A percentile compares a stretch with the other conserved stretches of the same genome.
Evolutionary conservation across 495 filamentous ascomycete species (phyloP).

Genomic region (Staphylotrichum tortipilum): DNA sequence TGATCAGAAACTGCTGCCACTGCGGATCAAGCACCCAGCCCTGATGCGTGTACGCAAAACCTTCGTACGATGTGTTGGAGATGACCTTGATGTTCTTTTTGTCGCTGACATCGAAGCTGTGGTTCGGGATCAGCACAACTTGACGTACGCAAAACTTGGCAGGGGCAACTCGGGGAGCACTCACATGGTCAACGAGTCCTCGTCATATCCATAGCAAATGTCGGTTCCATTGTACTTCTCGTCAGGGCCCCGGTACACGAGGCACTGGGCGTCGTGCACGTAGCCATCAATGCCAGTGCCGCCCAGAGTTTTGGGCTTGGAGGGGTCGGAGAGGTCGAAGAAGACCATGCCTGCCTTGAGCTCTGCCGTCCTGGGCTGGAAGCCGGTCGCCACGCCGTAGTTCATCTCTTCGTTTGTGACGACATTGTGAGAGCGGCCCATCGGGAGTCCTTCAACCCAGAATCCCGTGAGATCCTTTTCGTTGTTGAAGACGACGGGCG

Average conservation of each 20-base stretch:
- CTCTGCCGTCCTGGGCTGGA: slow-evolving; percentile 27
- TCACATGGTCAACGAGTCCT: slow-evolving; percentile 33
- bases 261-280: slow-evolving; percentile 50
- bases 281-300: slow-evolving; percentile 44
- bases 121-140: neutral
- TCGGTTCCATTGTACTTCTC: slow-evolving; percentile 39
- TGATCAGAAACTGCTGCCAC: slow-evolving; percentile 37
- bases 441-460: slow-evolving; percentile 21
- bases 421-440: slow-evolving; percentile 43
- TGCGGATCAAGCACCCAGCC: slow-evolving; percentile 43
- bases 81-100: slow-evolving; percentile 40
- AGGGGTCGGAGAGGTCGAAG: slow-evolving; percentile 39
- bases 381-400: slow-evolving; percentile 37
- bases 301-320: slow-evolving; percentile 40
- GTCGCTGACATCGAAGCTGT: slow-evolving; percentile 45
- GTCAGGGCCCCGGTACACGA: slow-evolving; percentile 48
- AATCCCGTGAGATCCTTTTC: slow-evolving; percentile 29
- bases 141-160: too few relatives aligned
- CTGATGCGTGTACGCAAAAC: slow-evolving; percentile 45
- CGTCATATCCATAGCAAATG: slow-evolving; percentile 51
- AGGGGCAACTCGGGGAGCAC: neutral
- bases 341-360: slow-evolving; percentile 42
- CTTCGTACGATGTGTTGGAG: slow-evolving; percentile 44
- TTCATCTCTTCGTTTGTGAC: slow-evolving; percentile 40
- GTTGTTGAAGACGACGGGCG: slow-evolving; percentile 23